Evolutionary conservation across 495 filamentous ascomycete species (phyloP).

Genomic region (Staphylotrichum longicolle): DNA sequence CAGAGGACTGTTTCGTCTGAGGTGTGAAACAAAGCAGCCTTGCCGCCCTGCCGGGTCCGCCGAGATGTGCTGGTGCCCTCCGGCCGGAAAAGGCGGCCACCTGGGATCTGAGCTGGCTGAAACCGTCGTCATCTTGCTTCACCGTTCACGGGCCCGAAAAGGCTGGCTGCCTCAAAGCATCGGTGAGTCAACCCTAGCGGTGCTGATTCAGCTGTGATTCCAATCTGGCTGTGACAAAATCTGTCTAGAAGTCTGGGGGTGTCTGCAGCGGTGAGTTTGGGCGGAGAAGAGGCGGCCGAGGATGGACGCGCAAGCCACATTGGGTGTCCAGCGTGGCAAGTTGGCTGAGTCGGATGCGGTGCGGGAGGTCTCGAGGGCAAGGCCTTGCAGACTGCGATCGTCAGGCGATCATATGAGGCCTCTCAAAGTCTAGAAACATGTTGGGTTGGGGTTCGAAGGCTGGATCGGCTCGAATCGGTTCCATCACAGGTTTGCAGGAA

Average conservation of each 20-base stretch:
- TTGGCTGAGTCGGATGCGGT: not conserved
- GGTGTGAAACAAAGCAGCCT: slow-evolving; percentile 15
- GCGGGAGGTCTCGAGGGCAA: not conserved
- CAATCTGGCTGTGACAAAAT: not conserved
- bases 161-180: slow-evolving; percentile 3
- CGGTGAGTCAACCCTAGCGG: not conserved
- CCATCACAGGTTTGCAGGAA: no score
- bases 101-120: not conserved
- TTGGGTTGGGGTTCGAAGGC: slow-evolving; percentile 4
- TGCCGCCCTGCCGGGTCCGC: not conserved
- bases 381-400: not conserved
- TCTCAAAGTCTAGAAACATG: not conserved
- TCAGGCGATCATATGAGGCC: slow-evolving; percentile 10
- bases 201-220: not conserved
- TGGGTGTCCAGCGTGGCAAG: not conserved
- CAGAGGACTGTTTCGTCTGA: not conserved
- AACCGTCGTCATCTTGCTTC: not conserved
- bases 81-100: slow-evolving; percentile 3
- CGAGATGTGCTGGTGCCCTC: not conserved
- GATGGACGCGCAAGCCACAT: slow-evolving; percentile 3
- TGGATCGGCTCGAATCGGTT: not conserved
- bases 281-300: not conserved
- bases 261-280: not conserved
- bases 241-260: not conserved
- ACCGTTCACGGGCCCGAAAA: not conserved